Percentiles rank a stretch among this genome's conserved stretches.
Conservation (phyloP, 2,329 filamentous ascomycete species). For the Beauveria bassiana region DNA sequence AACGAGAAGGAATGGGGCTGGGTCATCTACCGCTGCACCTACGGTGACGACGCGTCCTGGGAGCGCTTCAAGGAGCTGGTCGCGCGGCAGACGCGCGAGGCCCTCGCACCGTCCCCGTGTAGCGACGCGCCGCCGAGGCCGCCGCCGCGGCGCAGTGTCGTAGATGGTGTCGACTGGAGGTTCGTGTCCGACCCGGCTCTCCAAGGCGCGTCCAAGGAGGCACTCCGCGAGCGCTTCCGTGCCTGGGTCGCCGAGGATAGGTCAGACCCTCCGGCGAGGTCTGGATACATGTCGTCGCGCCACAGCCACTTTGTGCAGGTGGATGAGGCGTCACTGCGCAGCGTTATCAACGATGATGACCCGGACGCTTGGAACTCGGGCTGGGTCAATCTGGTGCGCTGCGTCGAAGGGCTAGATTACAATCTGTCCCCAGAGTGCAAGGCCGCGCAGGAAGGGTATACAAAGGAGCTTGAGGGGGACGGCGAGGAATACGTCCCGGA, state of each 20-base stretch:
- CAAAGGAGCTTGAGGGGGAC: not conserved
- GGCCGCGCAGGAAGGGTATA: not conserved
- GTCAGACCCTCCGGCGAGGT: not conserved
- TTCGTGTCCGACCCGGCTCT: conserved; percentile 11
- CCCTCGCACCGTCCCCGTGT: not conserved
- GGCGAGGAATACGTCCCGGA: not conserved
- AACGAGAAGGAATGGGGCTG: conserved; percentile 13
- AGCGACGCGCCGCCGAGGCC: not conserved
- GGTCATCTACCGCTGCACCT: conserved; percentile 13
- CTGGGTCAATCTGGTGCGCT: not conserved
- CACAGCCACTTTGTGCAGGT: not conserved
- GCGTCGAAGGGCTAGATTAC: not conserved
- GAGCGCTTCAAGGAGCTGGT: conserved; percentile 6
- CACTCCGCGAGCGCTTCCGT: not conserved
- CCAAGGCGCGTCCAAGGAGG: not conserved
- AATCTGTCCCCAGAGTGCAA: not conserved
- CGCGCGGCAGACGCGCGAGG: not conserved
- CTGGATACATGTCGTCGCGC: not conserved
- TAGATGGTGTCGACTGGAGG: conserved; percentile 7
- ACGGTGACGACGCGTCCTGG: conserved; percentile 14
- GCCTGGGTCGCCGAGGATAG: not conserved
- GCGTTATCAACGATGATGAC: not conserved
- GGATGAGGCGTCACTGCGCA: not conserved
- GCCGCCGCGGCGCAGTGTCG: not conserved
- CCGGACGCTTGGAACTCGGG: not conserved